These are phyloP conservation scores for Syzygium malaccense DNA, from an alignment of 441 rosid genomes.

Conservation along the genomic window DNA sequence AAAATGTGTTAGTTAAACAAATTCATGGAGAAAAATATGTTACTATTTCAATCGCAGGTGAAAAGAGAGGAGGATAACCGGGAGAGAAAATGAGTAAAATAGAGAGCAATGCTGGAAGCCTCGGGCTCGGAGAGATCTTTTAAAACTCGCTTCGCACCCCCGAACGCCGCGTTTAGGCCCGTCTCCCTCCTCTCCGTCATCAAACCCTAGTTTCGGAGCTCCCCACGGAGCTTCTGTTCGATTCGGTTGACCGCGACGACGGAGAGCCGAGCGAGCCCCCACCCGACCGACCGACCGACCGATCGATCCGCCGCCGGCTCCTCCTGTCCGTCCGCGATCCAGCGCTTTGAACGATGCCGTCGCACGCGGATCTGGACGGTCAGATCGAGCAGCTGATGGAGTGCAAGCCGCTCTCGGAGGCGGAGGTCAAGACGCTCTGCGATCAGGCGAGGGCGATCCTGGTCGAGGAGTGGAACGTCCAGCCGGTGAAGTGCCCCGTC, in stretches of 20 bases:
- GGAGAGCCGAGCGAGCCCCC: not conserved
- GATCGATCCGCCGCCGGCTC: not conserved
- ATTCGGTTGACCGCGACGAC: not conserved
- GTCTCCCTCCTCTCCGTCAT: not conserved
- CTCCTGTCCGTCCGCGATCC: not conserved
- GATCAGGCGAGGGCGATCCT: constrained; percentile 94
- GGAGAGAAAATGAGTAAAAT: not conserved
- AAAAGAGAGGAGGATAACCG: not conserved
- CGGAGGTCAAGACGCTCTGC: constrained; percentile 88
- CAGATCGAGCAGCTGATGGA: constrained; percentile 99
- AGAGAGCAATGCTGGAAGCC: not conserved
- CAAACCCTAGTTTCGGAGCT: not conserved
- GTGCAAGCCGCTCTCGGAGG: constrained; percentile 85
- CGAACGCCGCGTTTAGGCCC: not conserved
- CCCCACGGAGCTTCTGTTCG: not conserved
- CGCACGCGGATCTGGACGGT: constrained; percentile 89
- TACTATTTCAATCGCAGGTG: not conserved
- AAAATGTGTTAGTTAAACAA: not conserved
- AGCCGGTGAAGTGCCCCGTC: constrained; percentile 97
- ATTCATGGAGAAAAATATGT: not conserved
- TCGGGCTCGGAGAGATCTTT: not conserved
- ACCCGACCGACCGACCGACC: not conserved
- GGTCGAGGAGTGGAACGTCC: constrained; percentile 99
- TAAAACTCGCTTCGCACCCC: not conserved
- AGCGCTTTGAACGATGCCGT: constrained; percentile 43